phyloP scores from a whole-genome alignment of 495 filamentous ascomycete species.

The Hypomontagnella submonticulosa region DNA sequence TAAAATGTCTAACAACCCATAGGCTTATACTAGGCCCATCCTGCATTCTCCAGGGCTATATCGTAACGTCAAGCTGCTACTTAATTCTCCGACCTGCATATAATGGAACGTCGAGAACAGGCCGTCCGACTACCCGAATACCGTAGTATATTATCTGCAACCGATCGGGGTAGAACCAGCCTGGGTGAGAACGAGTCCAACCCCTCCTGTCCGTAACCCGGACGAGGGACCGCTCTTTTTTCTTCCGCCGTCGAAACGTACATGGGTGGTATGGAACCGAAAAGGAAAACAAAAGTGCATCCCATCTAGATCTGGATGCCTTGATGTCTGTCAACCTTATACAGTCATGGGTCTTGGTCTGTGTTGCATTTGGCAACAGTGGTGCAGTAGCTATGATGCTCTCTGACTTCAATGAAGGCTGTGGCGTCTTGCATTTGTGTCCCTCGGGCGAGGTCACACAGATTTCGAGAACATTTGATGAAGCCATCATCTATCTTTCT shows the following conservation, averaged over 20 bases:
- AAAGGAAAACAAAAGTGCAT: constrained; percentile 42
- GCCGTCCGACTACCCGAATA: constrained; percentile 13
- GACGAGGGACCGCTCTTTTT: constrained; percentile 33
- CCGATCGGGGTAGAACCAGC: constrained; percentile 12
- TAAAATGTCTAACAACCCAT: too few relatives aligned
- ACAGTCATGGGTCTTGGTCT: constrained; percentile 9
- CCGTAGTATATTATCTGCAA: constrained; percentile 14
- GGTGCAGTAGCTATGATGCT: constrained; percentile 1
- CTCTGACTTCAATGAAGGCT: constrained; percentile 1
- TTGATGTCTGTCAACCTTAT: constrained; percentile 30
- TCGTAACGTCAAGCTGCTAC: constrained; percentile 30
- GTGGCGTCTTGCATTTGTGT: constrained; percentile 2
- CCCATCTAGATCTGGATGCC: constrained; percentile 34
- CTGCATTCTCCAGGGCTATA: constrained; percentile 4
- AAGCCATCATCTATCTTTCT: neutral
- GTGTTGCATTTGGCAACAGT: constrained; percentile 20
- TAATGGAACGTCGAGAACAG: constrained; percentile 1
- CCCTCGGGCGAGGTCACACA: neutral
- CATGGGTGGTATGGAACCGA: constrained; percentile 42
- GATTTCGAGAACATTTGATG: neutral
- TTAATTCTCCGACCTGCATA: constrained; percentile 34
- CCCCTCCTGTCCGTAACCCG: constrained; percentile 38
- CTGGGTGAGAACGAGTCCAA: constrained; percentile 25
- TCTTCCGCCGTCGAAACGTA: constrained; percentile 43
- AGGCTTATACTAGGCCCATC: constrained; percentile 1